Evolutionary conservation across 2,329 filamentous ascomycete species (phyloP).

Genomic region (Corynespora cassiicola): DNA sequence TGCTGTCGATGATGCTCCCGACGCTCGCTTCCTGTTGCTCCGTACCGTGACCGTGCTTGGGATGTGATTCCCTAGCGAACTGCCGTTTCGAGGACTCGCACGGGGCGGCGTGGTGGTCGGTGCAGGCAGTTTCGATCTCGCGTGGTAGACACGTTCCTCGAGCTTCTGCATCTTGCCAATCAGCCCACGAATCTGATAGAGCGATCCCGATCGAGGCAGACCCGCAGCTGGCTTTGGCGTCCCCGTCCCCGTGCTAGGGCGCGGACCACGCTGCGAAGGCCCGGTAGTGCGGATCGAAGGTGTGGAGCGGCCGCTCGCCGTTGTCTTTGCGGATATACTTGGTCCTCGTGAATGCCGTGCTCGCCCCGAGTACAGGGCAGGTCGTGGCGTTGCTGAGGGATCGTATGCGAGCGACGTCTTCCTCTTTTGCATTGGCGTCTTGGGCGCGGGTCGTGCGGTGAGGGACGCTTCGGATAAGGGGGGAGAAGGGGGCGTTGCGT

Average conservation of each 20-base stretch:
- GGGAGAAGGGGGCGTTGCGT: conserved; percentile 88
- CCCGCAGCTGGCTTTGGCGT: conserved; percentile 61
- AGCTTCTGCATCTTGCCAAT: conserved; percentile 98
- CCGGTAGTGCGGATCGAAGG: conserved; percentile 49
- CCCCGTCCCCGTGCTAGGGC: conserved; percentile 53
- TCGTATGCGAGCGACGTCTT: conserved; percentile 59
- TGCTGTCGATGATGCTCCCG: conserved; percentile 58
- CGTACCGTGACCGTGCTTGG: conserved; percentile 67
- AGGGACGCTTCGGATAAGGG: conserved; percentile 87
- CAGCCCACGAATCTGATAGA: conserved; percentile 90
- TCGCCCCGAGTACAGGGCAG: conserved; percentile 53
- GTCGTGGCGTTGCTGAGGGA: conserved; percentile 60
- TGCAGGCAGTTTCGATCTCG: conserved; percentile 87
- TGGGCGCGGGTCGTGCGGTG: conserved; percentile 51
- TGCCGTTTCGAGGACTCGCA: conserved; percentile 73
- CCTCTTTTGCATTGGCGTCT: conserved; percentile 45
- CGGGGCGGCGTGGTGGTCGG: conserved; percentile 79
- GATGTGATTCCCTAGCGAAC: conserved; percentile 56
- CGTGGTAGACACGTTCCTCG: conserved; percentile 90
- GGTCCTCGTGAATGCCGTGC: conserved; percentile 62
- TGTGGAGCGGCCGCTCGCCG: conserved; percentile 48
- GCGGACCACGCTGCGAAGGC: conserved; percentile 42
- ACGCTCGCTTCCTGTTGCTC: conserved; percentile 70
- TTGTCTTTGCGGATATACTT: conserved; percentile 56
- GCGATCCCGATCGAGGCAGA: conserved; percentile 70